Evolutionary conservation across 306 rosid genomes (phyloP), one percentile per base, ranked within the genome.

Genomic region (Casuarina equisetifolia): DNA sequence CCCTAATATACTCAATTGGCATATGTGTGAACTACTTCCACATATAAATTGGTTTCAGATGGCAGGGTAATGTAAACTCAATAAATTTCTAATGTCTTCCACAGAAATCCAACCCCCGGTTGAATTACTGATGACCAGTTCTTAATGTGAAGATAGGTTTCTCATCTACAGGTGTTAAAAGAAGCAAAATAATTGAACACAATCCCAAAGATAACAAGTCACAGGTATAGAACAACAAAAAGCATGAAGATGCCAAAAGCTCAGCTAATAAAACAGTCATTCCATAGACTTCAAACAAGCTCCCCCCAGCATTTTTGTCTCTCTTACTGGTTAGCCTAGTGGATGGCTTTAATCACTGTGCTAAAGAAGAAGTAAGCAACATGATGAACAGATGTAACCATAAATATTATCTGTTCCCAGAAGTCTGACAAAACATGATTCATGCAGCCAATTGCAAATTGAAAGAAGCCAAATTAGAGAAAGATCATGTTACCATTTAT

Each of bases 151-250:
- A 66, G 17, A 5, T 39, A 66, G 15, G 3, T 25, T 10, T 20
- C 25, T 49, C 2, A 66, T 66, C 35, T 66, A 66, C 19, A 66
- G 50, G 71, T 66, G 35, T 66, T n/a, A 66, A 66, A 58, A 58
- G 2, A 20, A 53, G 59, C 20, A 5, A 63, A 63, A 63, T 44
- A 45, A 63, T 63, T 63, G 6, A 63, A 63, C n/a, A 15, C 17
- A 36, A 38, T 63, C 44, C 19, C 13, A 66, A 17, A 40, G 46
- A 17, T 16, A 7, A 38, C 16, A 66, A 42, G 44, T 8, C 4
- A 16, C 40, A 16, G 69, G 49, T 39, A 66, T 66, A 5, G 71
- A 36, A 66, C 25, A 66, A 66, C 15, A 3, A 66, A 17, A 40
- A 9, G 35, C 13, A 9, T 66, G 71, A 40, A 40, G 71, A 40